Evolutionary conservation across 1,139 yeast genomes (phyloP), one percentile per base, ranked within the genome.

Genomic region (Blastobotrys arbuscula): DNA sequence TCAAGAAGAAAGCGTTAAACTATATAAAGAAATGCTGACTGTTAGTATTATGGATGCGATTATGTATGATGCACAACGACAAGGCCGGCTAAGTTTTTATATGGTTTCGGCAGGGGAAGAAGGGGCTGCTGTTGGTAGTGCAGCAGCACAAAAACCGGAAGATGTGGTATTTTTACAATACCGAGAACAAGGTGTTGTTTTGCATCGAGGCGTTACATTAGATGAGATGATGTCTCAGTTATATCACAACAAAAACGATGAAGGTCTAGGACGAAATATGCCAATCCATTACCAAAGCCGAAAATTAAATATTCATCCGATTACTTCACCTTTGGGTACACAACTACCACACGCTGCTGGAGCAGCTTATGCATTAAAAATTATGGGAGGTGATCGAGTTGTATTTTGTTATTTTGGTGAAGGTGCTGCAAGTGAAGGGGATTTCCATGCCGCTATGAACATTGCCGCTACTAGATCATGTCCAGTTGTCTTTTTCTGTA

Each of bases 81-180:
- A 66, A 50, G 70, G 70, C 15, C 55, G 70, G 18, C 54, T 66
- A 24, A 59, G 65, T 38, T 66, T 66, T 50, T 66, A 66, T 54
- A 66, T 66, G 69, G 69, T 66, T 20, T 59, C 64, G 44, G 67
- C 67, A n/a, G 70, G 70, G 15, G 70, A 66, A 46, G 70, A 66
- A 48, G 70, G 69, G 2, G 62, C 66, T 10, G 61, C 67, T 3
- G 64, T 66, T 6, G 70, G 70, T 19, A 57, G 64, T 26, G 64
- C 69, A 0, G 66, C 69, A n/a, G 70, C 69, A 1, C 54, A 66
- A 26, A 54, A 53, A 41, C 54, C 58, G 9, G 62, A 66, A 12
- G 70, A 66, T 46, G 59, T 59, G 23, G 54, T 66, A 42, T 66
- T 63, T 49, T 55, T 60, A 37, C 70, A 66, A 55, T 66, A 66